phyloP scores from a whole-genome alignment of 441 rosid genomes.

The Flueggea neowawraea region DNA sequence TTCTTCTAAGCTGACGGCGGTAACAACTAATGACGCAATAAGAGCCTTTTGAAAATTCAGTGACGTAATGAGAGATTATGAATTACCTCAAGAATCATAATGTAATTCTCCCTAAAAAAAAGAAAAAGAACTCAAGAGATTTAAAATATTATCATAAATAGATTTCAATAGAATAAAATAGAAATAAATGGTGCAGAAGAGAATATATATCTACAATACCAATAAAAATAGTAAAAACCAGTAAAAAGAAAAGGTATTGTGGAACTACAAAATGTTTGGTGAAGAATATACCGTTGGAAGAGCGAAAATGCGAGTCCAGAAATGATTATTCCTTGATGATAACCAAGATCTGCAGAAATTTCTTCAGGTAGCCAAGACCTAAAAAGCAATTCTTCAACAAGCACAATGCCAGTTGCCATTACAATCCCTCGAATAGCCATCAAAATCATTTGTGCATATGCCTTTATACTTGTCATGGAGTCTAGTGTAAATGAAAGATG shows the following conservation, averaged over 20 bases:
- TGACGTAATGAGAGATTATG: too few species aligned
- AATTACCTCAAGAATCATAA: too few species aligned
- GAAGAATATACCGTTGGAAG: slow-evolving; percentile 61
- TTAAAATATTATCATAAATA: not conserved
- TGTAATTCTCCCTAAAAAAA: too few species aligned
- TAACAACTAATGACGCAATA: too few species aligned
- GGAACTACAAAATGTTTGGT: not conserved
- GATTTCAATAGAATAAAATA: not conserved
- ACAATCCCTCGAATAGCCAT: slow-evolving; percentile 53
- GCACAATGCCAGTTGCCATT: slow-evolving; percentile 60
- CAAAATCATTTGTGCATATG: slow-evolving; percentile 34
- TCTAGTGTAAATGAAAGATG: slow-evolving; percentile 45
- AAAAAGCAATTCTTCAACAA: slow-evolving; percentile 89
- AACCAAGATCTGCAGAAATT: slow-evolving; percentile 77
- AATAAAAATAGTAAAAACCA: not conserved
- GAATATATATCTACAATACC: not conserved
- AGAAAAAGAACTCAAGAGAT: not conserved
- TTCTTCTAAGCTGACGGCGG: too few species aligned
- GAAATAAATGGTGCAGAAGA: not conserved
- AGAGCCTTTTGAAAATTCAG: too few species aligned
- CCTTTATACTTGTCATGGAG: slow-evolving; percentile 40
- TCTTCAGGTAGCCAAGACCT: slow-evolving; percentile 91
- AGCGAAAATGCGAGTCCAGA: slow-evolving; percentile 80
- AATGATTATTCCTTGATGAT: slow-evolving; percentile 68
- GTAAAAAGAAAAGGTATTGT: not conserved